A percentile compares a stretch with the other conserved stretches of the same genome.
phyloP scores from a whole-genome alignment of 2,329 filamentous ascomycete species.

The Trichophaea hybrida region DNA sequence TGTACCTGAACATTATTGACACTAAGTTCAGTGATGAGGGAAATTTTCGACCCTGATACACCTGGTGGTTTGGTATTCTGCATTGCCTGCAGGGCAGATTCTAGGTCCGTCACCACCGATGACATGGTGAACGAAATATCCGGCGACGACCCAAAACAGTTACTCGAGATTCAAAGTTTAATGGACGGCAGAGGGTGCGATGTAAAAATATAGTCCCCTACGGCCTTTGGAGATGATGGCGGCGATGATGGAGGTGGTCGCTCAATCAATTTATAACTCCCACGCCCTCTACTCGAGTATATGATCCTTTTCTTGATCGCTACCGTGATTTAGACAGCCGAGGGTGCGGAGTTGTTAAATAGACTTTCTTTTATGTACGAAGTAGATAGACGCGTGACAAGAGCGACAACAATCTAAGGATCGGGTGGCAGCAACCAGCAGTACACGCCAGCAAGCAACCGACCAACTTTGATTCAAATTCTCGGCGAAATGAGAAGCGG shows the following conservation, averaged over 20 bases:
- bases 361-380: constrained; percentile 4
- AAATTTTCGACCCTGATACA: constrained; percentile 85
- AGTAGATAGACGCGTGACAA: not conserved
- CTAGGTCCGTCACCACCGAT: constrained; percentile 79
- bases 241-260: not conserved
- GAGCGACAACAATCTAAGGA: constrained; percentile 3
- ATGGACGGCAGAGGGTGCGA: not conserved
- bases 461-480: constrained; percentile 1
- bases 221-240: not conserved
- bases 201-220: not conserved
- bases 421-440: constrained; percentile 3
- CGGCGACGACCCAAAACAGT: not conserved
- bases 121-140: constrained; percentile 43
- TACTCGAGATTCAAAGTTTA: not conserved
- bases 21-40: constrained; percentile 72
- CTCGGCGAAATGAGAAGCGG: not conserved
- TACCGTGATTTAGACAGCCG: not conserved
- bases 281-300: not conserved
- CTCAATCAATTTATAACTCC: not conserved
- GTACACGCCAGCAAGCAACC: constrained; percentile 1
- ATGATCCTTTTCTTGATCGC: not conserved
- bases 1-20: constrained; percentile 80
- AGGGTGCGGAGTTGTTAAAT: not conserved
- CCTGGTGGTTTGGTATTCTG: constrained; percentile 81
- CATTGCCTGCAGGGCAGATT: constrained; percentile 81